Evolutionary conservation across 768 basidiomycete species (phyloP).

Genomic region (Auriscalpium vulgare): DNA sequence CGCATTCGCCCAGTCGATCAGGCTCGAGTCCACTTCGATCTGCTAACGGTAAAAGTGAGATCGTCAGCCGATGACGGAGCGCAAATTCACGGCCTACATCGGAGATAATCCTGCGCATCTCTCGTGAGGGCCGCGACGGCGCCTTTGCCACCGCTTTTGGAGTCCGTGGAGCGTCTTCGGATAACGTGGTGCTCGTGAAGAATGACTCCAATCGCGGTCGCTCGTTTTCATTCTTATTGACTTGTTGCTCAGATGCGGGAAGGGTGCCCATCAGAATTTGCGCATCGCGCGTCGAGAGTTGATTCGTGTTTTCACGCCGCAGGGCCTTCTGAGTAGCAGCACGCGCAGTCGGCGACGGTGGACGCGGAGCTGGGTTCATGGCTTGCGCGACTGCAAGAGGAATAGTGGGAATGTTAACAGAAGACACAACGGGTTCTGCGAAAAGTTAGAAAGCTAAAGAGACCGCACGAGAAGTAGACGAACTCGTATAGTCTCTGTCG

Average conservation of each 20-base stretch:
- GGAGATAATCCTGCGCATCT: slow-evolving; percentile 40
- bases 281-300: slow-evolving; percentile 74
- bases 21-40: slow-evolving; percentile 32
- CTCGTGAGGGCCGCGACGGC: slow-evolving; percentile 60
- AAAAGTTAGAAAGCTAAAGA: not conserved
- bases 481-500: slow-evolving; percentile 85
- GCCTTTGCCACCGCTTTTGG: slow-evolving; percentile 12
- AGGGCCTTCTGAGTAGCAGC: slow-evolving; percentile 84
- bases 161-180: slow-evolving; percentile 13
- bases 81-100: slow-evolving; percentile 9
- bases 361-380: slow-evolving; percentile 92
- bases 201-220: slow-evolving; percentile 47
- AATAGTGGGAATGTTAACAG: slow-evolving; percentile 94
- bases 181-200: slow-evolving; percentile 36
- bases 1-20: slow-evolving; percentile 86
- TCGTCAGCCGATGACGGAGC: not conserved
- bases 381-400: slow-evolving; percentile 91
- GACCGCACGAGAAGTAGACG: slow-evolving; percentile 20
- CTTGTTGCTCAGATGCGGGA: slow-evolving; percentile 24
- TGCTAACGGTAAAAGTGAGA: slow-evolving; percentile 10
- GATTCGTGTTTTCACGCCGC: slow-evolving; percentile 77
- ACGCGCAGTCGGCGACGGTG: slow-evolving; percentile 84
- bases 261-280: slow-evolving; percentile 63
- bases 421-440: slow-evolving; percentile 87
- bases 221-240: slow-evolving; percentile 29